These are phyloP conservation scores for Scleroderma citrinum DNA, from an alignment of 768 basidiomycete genomes.

Conservation along the genomic window DNA sequence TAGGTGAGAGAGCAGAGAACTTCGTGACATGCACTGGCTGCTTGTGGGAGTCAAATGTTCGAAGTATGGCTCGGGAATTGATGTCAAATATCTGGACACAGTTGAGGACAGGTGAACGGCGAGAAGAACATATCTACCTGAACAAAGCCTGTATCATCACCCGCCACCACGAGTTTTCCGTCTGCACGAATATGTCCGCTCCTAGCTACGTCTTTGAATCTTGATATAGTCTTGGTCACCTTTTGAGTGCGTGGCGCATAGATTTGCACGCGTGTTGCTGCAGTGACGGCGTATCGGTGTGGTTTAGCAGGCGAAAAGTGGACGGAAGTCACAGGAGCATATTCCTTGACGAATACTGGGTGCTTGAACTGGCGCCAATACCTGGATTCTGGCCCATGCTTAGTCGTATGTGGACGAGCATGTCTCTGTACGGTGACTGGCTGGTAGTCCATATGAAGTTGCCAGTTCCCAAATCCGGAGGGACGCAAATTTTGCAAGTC, in stretches of 20 bases:
- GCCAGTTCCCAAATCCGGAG: constrained; percentile 8
- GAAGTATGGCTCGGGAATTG: constrained; percentile 86
- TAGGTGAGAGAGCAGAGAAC: constrained; percentile 77
- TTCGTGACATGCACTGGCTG: constrained; percentile 94
- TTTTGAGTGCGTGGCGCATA: constrained; percentile 96
- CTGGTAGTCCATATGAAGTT: constrained; percentile 69
- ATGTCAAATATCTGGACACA: constrained; percentile 78
- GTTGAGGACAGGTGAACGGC: constrained; percentile 3
- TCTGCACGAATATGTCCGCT: constrained; percentile 86
- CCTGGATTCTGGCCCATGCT: constrained; percentile 68
- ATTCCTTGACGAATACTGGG: constrained; percentile 95
- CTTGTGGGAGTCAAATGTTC: constrained; percentile 89
- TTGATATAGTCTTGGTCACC: constrained; percentile 90
- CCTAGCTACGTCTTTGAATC: constrained; percentile 94
- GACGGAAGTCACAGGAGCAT: constrained; percentile 90
- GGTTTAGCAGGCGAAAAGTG: constrained; percentile 87
- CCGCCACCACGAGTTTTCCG: constrained; percentile 92
- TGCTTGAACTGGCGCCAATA: constrained; percentile 86
- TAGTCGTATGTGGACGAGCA: constrained; percentile 49
- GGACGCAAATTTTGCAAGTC: constrained; percentile 9
- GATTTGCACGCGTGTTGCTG: constrained; percentile 89
- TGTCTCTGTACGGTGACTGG: constrained; percentile 60
- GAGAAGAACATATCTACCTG: constrained; percentile 36
- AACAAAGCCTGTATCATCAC: constrained; percentile 89
- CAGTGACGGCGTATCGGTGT: constrained; percentile 93